Base-by-base conservation (phyloP, 495 filamentous ascomycete genomes). In the Aspergillus bridgeri region DNA sequence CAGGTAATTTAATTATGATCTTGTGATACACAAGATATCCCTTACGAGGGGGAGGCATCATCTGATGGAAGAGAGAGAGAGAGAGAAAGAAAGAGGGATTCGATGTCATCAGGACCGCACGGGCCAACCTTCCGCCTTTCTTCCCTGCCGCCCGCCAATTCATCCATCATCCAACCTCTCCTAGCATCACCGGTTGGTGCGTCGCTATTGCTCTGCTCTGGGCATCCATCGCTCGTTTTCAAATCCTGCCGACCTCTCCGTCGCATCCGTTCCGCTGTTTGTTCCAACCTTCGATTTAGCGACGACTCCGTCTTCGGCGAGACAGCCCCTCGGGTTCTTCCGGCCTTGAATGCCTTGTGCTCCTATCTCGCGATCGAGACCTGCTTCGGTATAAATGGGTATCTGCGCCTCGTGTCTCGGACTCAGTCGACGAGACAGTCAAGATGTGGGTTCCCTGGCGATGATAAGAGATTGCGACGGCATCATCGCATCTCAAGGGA, bases 341-440 rank as follows among this genome's bases (percentile, higher is more conserved):
- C 51, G 24, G 38, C 58, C 46, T 62, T 71, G 65, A 57, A 68
- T 63, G 59, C 61, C 67, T 72, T 65, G 64, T 68, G 62, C 60
- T 50, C 55, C 44, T 64, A 63, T 53, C 60, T 48, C 66, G 62
- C 60, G 51, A 62, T 25, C 9, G 45, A 48, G 19, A 45, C 57
- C 29, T 27, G 58, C 29, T 50, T 20, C 42, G 20, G 15, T 49
- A 63, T 70, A 70, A 71, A 82, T 82, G 79, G 78, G 78, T 64
- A 60, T 73, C 58, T 82, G 79, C 66, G 68, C 76, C 56, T 81
- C 77, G 20, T 82, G 79, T 63, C 76, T 81, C 42, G 79, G 79
- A 61, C 64, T 68, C 23, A 62, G 68, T 59, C 77, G 77, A 61
- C 72, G 71, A 42, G 74, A 76, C 38, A 71, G 66, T 48, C 67